Evolutionary conservation across 2,329 filamentous ascomycete genomes (phyloP), one percentile per base, ranked within the genome.

Genomic region (Aureobasidium vineae): DNA sequence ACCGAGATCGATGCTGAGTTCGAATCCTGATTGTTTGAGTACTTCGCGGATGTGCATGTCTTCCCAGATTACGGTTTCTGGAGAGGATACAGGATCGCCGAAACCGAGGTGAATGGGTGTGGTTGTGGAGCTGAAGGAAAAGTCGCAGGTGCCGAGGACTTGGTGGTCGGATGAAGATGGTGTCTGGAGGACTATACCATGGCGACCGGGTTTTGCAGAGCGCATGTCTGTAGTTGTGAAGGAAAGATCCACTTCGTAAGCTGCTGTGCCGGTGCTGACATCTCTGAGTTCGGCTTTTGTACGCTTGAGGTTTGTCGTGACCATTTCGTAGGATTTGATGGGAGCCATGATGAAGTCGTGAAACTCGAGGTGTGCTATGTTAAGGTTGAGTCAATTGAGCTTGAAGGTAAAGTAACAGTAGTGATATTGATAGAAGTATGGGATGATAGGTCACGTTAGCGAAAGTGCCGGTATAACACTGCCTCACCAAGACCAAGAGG

Each of bases 221-320:
- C 53, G 53, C 6, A 56, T 19, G 53, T 56, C 53, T 26, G 36
- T 56, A 21, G 53, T 56, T 41, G 53, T 21, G 16, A 56, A 56
- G 36, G 53, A 56, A 6, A 56, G 36, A 23, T 56, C 36, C 7
- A 56, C 33, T 56, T 56, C 53, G 15, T 56, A 56, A 15, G 13
- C 15, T 26, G 53, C 19, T 56, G 53, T 56, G 11, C 36, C 36
- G 3, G 28, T 21, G 36, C 16, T 56, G 43, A 26, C 10, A 23
- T 40, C 15, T 28, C 36, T 40, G 21, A 56, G 53, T 41, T 56
- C 53, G 11, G 53, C 53, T 11, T 56, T 56, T 26, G 53, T 56
- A 15, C 53, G 56, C 23, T 60, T 60, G 40, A 47, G 41, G 33
- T 60, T 47, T 33, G 56, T 60, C 4, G 56, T 60, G 2, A 60